Conservation (phyloP, 768 basidiomycete genomes). For the Agaricus sinodeliciosus region DNA sequence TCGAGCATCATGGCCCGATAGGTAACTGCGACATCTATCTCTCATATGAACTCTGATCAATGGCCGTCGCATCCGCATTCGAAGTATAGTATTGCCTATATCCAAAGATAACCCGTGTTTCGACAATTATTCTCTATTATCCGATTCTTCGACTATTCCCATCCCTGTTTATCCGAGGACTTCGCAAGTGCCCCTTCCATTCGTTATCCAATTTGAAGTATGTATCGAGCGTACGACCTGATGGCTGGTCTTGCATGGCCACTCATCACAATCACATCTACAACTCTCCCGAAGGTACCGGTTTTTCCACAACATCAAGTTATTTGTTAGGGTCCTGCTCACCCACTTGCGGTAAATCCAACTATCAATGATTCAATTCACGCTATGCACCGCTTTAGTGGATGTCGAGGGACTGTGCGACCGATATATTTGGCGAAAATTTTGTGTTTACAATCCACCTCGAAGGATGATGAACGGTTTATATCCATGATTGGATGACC, state of each 20-base stretch:
- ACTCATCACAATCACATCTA: neutral
- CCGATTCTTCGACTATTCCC: too few species aligned
- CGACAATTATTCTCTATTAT: too few species aligned
- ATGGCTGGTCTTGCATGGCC: neutral
- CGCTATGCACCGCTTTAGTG: neutral
- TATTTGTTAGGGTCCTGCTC: too few species aligned
- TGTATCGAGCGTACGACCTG: neutral
- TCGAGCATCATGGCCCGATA: too few species aligned
- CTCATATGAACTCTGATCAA: too few species aligned
- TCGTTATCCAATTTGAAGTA: neutral
- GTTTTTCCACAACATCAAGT: neutral
- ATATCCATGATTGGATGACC: neutral
- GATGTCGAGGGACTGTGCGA: neutral
- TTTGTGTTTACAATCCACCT: neutral
- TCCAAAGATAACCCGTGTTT: too few species aligned
- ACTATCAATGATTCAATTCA: too few species aligned
- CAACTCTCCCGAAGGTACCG: neutral
- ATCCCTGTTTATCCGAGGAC: neutral
- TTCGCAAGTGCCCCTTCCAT: neutral
- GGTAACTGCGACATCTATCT: too few species aligned
- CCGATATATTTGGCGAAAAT: neutral
- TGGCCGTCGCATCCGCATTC: too few species aligned
- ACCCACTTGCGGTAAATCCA: neutral
- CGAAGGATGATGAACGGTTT: neutral
- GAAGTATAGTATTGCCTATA: too few species aligned